Percentiles rank a stretch among this genome's conserved stretches.
phyloP scores from a whole-genome alignment of 305 asterid genomes.

The Andrographis paniculata region DNA sequence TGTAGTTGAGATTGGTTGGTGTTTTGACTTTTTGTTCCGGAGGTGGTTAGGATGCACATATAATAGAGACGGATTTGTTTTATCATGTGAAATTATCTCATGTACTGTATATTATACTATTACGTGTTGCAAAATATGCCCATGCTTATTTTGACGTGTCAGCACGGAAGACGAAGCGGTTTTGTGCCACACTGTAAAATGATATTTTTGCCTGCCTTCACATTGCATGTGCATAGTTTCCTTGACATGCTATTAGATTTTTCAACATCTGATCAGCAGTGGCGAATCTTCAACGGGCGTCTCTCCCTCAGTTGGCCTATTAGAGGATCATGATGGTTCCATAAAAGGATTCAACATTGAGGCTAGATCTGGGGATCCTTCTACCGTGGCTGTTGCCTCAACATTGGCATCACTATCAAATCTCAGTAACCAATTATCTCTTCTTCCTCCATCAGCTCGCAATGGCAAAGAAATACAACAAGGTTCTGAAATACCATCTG shows the following conservation, averaged over 20 bases:
- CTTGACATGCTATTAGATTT: conserved; percentile 68
- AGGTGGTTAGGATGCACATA: no score
- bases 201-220: neutral
- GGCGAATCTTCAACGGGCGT: conserved; percentile 32
- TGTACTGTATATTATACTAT: no score
- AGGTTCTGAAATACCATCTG: conserved; percentile 48
- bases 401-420: conserved; percentile 64
- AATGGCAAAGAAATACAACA: conserved; percentile 38
- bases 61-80: no score
- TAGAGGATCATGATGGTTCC: conserved; percentile 71
- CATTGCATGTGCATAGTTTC: conserved; percentile 16
- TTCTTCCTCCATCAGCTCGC: conserved; percentile 54
- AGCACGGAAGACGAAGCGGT: no score
- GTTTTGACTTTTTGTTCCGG: no score
- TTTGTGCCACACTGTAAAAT: no score
- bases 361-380: conserved; percentile 70
- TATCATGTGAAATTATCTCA: no score
- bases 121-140: no score
- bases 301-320: conserved; percentile 50
- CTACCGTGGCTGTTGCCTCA: conserved; percentile 71
- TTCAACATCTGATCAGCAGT: conserved; percentile 44
- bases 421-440: conserved; percentile 46
- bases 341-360: conserved; percentile 58
- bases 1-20: neutral
- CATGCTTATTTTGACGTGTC: no score